These are phyloP conservation scores for Lipomyces chichibuensis DNA, from an alignment of 805 yeast genomes.

Conservation along the genomic window DNA sequence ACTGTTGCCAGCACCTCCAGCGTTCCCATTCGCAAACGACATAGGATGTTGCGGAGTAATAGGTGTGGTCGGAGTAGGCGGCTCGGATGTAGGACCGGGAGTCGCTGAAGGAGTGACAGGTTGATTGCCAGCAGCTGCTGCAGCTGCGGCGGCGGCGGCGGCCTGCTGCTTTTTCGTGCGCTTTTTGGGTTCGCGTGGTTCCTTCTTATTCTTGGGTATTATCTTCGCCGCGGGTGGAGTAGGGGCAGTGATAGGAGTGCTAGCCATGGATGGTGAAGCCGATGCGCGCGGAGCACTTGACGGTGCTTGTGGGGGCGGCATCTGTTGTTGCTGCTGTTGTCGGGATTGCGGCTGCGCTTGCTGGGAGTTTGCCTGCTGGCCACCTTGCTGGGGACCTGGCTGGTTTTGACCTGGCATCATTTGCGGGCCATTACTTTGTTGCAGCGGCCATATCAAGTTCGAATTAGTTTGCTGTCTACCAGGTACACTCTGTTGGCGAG, in stretches of 20 bases:
- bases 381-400: slow-evolving; percentile 4
- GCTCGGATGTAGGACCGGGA: slow-evolving; percentile 35
- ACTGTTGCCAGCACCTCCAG: not conserved
- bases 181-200: slow-evolving; percentile 31
- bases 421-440: slow-evolving; percentile 9
- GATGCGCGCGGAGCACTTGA: slow-evolving; percentile 22
- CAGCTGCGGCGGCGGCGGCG: slow-evolving; percentile 24
- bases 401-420: slow-evolving; percentile 14
- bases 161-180: slow-evolving; percentile 24
- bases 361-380: not conserved
- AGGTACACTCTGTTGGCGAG: slow-evolving; percentile 16
- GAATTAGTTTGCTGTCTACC: slow-evolving; percentile 18
- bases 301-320: slow-evolving; percentile 34
- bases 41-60: slow-evolving; percentile 36
- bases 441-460: slow-evolving; percentile 26
- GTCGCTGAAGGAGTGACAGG: slow-evolving; percentile 34
- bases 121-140: slow-evolving; percentile 28
- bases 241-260: slow-evolving; percentile 30
- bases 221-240: slow-evolving; percentile 34
- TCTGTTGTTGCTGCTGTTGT: slow-evolving; percentile 29
- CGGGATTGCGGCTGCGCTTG: slow-evolving; percentile 14
- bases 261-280: slow-evolving; percentile 29
- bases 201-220: slow-evolving; percentile 31
- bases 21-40: slow-evolving; percentile 21
- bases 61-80: slow-evolving; percentile 38